Conservation (phyloP, 2,329 filamentous ascomycete genomes). For the Hypoxylon sp. region DNA sequence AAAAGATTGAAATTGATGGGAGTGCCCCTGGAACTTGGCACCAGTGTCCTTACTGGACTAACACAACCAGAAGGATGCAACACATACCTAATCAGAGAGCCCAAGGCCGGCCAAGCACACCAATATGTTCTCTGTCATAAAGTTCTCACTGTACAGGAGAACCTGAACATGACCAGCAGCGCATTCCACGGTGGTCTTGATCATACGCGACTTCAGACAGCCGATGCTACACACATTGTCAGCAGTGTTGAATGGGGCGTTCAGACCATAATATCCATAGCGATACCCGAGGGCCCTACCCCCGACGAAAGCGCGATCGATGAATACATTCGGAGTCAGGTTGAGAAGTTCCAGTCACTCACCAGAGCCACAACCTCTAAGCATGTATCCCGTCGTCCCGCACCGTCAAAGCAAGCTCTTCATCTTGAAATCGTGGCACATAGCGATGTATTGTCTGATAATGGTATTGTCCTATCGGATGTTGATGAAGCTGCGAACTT, state of each 20-base stretch:
- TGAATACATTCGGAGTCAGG: neutral
- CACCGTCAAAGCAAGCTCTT: neutral
- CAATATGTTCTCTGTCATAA: neutral
- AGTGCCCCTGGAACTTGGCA: neutral
- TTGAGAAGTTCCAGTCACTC: neutral
- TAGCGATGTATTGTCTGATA: neutral
- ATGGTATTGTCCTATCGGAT: neutral
- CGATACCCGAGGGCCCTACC: neutral
- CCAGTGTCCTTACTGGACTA: neutral
- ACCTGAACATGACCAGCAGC: slow-evolving; percentile 1
- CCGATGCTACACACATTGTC: neutral
- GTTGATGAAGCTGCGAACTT: neutral
- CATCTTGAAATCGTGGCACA: neutral
- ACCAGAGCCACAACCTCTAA: neutral
- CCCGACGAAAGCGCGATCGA: neutral
- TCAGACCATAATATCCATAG: neutral
- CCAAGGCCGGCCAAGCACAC: neutral
- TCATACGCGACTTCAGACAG: neutral
- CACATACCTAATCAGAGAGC: neutral
- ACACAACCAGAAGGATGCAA: neutral
- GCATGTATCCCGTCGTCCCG: neutral
- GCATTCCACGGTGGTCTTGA: neutral
- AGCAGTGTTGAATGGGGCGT: neutral
- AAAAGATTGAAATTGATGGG: slow-evolving; percentile 1
- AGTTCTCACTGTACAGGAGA: neutral